These are phyloP conservation scores for Cladosporium sp. DNA, from an alignment of 2,329 filamentous ascomycete species.

Conservation along the genomic window DNA sequence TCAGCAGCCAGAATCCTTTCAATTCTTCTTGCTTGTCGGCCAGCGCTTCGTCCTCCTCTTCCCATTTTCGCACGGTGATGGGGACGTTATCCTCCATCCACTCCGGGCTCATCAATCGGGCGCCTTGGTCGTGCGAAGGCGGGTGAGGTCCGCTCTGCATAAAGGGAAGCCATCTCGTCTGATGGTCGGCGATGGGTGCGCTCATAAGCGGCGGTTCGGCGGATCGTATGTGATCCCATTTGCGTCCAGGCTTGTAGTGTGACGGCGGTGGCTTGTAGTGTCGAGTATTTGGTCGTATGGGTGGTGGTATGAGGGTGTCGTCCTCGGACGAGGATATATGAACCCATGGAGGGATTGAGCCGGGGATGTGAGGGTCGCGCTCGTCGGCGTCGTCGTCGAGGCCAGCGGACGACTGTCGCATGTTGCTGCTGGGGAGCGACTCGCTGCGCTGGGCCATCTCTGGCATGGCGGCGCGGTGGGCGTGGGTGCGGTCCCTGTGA, in stretches of 20 bases:
- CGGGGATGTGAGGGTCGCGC: slow-evolving; percentile 24
- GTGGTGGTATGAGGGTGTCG: slow-evolving; percentile 20
- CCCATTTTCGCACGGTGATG: slow-evolving; percentile 48
- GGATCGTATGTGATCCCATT: slow-evolving; percentile 32
- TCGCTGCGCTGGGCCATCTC: slow-evolving; percentile 11
- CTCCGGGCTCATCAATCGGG: slow-evolving; percentile 37
- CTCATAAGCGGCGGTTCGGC: slow-evolving; percentile 33
- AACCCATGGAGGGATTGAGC: slow-evolving; percentile 34
- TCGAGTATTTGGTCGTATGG: slow-evolving; percentile 23
- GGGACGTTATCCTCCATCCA: slow-evolving; percentile 50
- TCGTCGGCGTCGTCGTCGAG: slow-evolving; percentile 5
- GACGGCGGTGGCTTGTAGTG: slow-evolving; percentile 27
- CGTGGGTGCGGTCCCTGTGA: neutral
- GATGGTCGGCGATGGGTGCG: slow-evolving; percentile 30
- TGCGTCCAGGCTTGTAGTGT: slow-evolving; percentile 30
- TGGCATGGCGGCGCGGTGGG: slow-evolving; percentile 6
- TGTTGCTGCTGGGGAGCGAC: slow-evolving; percentile 6
- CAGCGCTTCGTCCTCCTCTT: slow-evolving; percentile 47
- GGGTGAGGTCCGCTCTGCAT: slow-evolving; percentile 35
- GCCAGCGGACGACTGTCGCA: slow-evolving; percentile 4
- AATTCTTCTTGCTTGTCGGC: slow-evolving; percentile 37
- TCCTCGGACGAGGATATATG: slow-evolving; percentile 31
- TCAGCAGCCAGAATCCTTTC: slow-evolving; percentile 48
- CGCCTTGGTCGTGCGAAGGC: slow-evolving; percentile 24
- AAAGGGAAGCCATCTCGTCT: slow-evolving; percentile 33